Evolutionary conservation across 2,329 filamentous ascomycete genomes (phyloP), one percentile per base, ranked within the genome.

Genomic region (Colletotrichum liriopes): DNA sequence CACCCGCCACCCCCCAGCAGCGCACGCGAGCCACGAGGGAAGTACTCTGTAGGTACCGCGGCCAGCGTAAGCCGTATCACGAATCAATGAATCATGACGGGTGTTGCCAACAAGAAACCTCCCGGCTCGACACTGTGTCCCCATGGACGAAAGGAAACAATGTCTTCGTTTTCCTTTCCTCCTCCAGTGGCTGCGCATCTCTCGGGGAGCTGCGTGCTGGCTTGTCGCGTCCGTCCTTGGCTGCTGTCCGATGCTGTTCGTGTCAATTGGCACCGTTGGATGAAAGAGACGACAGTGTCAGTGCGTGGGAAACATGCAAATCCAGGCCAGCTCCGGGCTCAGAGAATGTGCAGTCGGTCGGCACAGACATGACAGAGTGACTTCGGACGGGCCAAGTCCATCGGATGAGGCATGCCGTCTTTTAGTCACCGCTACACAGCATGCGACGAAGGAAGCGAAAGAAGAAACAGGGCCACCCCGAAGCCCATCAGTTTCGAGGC

Each of bases 331-430:
- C 26, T 56, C 55, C 18, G 55, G 2, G 39, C 14, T 16, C 39
- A 18, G 18, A 16, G 2, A 16, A 26, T 26, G 4, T 63, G 54
- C 32, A 7, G 11, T 23, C 12, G 20, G n/a, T 29, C 51, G 6
- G 52, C 26, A 41, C n/a, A 29, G 35, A 37, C 35, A 18, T 14
- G 37, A 32, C 35, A 23, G 37, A 49, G 5, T 41, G n/a, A 43
- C 43, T 66, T 66, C 43, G 39, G 67, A 66, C 35, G 62, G 67
- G 14, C 35, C 32, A 59, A 35, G 54, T 23, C 26, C 14, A 66
- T 70, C 62, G 45, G 67, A 70, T 43, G 67, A 69, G 60, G 32
- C n/a, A 20, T 58, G 59, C 51, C 18, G 65, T 23, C 29, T 49
- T 35, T 32, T 11, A 14, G 35, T 39, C 45, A 37, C 18, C 26